Evolutionary conservation across 192 early-diverging fungal genomes (phyloP).

Genomic region (Backusella tarrabulga): DNA sequence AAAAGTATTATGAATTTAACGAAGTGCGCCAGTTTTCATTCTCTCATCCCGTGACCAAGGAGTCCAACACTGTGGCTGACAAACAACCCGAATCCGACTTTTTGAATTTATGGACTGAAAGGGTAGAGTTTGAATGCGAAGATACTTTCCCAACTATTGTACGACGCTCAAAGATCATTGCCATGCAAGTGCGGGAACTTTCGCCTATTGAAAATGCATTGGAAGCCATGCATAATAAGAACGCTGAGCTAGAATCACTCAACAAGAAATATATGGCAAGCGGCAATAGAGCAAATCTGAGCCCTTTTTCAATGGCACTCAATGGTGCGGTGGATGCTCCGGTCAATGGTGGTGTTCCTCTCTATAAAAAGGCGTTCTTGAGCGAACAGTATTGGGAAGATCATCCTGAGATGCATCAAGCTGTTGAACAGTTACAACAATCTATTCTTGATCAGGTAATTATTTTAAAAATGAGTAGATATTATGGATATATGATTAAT

Average conservation of each 20-base stretch:
- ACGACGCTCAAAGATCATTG: conserved; percentile 56
- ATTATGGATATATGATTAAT: background rate
- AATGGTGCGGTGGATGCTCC: conserved; percentile 84
- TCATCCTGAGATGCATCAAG: conserved; percentile 41
- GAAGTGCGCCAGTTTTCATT: conserved; percentile 64
- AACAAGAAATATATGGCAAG: conserved; percentile 49
- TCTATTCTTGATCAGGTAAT: conserved; percentile 69
- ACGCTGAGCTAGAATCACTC: conserved; percentile 53
- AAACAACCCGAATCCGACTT: conserved; percentile 62
- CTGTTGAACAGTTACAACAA: conserved; percentile 47
- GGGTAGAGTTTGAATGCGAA: conserved; percentile 62
- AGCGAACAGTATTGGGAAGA: conserved; percentile 35
- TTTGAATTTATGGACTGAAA: conserved; percentile 77
- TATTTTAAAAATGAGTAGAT: background rate
- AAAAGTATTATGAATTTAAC: conserved; percentile 65
- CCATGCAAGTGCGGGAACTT: conserved; percentile 52
- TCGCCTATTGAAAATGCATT: conserved; percentile 80
- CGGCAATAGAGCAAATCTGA: conserved; percentile 35
- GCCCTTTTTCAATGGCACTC: conserved; percentile 77
- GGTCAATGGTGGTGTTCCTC: conserved; percentile 77
- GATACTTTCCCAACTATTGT: conserved; percentile 65
- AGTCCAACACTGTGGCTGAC: background rate
- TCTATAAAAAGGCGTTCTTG: conserved; percentile 74
- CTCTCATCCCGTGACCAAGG: conserved; percentile 58
- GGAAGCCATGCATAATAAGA: conserved; percentile 66